A percentile compares a stretch with the other conserved stretches of the same genome.
These are phyloP conservation scores for Ophiosphaerella korrae DNA, from an alignment of 2,329 filamentous ascomycete genomes.

Conservation along the genomic window DNA sequence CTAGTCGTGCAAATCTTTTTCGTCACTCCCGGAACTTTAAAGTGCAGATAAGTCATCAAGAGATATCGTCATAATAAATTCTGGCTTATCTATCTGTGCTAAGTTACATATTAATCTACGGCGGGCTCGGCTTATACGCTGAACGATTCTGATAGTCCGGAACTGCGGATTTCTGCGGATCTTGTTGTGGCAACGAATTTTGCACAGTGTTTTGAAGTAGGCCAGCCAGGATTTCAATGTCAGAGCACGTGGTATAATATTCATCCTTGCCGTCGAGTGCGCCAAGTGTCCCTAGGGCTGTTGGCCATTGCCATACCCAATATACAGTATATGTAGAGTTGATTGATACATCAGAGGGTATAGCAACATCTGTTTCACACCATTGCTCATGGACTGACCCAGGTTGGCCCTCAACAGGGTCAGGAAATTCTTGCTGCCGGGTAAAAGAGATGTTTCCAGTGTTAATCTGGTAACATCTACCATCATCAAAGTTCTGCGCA, in stretches of 20 bases:
- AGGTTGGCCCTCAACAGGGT: too few species aligned
- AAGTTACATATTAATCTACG: slow-evolving; percentile 1
- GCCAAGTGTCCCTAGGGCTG: slow-evolving; percentile 3
- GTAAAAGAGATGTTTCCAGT: too few species aligned
- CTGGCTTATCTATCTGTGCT: neutral
- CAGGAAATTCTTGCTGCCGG: too few species aligned
- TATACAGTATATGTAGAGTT: slow-evolving; percentile 9
- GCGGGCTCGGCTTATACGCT: slow-evolving; percentile 9
- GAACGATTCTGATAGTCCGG: slow-evolving; percentile 7
- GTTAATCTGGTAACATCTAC: too few species aligned
- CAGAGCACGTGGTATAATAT: slow-evolving; percentile 2
- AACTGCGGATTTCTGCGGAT: slow-evolving; percentile 13
- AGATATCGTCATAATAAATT: neutral
- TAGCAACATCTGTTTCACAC: slow-evolving; percentile 8
- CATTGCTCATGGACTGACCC: slow-evolving; percentile 4
- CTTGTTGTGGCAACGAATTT: slow-evolving; percentile 11
- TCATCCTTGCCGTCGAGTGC: slow-evolving; percentile 4
- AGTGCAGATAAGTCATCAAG: neutral
- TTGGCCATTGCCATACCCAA: slow-evolving; percentile 7
- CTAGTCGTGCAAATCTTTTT: neutral
- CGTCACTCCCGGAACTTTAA: neutral
- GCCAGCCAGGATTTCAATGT: slow-evolving; percentile 1
- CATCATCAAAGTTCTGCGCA: too few species aligned
- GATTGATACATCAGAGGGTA: slow-evolving; percentile 9
- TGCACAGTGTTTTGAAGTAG: slow-evolving; percentile 6